A percentile compares a stretch with the other conserved stretches of the same genome.
Evolutionary conservation across 2,329 filamentous ascomycete species (phyloP).

Genomic region (Colletotrichum sp.): DNA sequence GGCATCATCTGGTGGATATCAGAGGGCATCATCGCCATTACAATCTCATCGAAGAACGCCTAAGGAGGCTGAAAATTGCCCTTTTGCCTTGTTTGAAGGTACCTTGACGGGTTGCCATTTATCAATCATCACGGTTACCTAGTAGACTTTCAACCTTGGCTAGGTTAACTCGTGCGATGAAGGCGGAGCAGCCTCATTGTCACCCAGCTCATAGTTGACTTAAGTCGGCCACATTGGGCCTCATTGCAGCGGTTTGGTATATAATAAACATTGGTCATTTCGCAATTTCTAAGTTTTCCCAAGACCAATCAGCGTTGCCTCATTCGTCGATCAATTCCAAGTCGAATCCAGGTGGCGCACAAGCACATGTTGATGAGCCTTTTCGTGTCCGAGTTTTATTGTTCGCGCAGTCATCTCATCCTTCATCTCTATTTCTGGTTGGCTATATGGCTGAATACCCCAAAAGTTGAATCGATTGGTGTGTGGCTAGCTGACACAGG

Average conservation of each 20-base stretch:
- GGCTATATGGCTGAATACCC: not conserved
- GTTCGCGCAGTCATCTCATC: not conserved
- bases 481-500: not conserved
- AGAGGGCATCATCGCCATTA: not conserved
- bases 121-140: not conserved
- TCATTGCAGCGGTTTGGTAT: no score
- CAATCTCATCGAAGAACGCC: not conserved
- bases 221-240: no score
- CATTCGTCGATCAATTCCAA: not conserved
- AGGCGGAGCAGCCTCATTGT: not conserved
- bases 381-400: not conserved
- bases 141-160: no score
- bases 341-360: not conserved
- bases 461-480: no score
- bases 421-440: not conserved
- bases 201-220: not conserved
- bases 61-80: accelerated
- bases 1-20: not conserved
- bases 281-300: not conserved
- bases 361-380: not conserved
- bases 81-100: not conserved
- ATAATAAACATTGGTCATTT: accelerated
- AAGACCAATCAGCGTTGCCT: not conserved
- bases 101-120: not conserved
- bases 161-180: no score